A percentile compares a stretch with the other conserved stretches of the same genome.
These are phyloP conservation scores for Fusarium keratoplasticum DNA, from an alignment of 2,329 filamentous ascomycete species.

Conservation along the genomic window DNA sequence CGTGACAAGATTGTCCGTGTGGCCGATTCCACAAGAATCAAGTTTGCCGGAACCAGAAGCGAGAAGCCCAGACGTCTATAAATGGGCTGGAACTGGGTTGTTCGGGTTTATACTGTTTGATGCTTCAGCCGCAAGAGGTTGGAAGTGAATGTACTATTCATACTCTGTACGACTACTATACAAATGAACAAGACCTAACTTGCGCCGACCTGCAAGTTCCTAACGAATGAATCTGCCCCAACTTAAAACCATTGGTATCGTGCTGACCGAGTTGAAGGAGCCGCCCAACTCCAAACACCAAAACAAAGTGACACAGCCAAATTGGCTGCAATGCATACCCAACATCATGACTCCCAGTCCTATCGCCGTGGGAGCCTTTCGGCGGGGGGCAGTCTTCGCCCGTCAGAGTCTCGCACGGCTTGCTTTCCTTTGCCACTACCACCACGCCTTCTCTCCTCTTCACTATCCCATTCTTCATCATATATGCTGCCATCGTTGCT, in stretches of 20 bases:
- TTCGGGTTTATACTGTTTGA: conserved; percentile 18
- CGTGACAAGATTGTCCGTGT: conserved; percentile 82
- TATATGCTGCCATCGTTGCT: conserved; percentile 44
- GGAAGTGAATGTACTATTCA: conserved; percentile 49
- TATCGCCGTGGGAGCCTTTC: conserved; percentile 60
- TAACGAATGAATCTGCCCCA: conserved; percentile 37
- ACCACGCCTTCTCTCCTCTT: conserved; percentile 56
- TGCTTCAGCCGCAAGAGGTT: conserved; percentile 20
- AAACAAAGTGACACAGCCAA: conserved; percentile 1
- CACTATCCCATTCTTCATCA: conserved; percentile 56
- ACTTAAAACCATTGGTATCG: conserved; percentile 43
- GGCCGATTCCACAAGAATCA: conserved; percentile 87
- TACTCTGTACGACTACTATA: conserved; percentile 50
- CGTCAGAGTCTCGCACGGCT: conserved; percentile 61
- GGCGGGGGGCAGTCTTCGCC: conserved; percentile 62
- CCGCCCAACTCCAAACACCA: conserved; percentile 41
- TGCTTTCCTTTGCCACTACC: conserved; percentile 59
- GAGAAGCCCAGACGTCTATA: conserved; percentile 83
- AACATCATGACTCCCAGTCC: neutral
- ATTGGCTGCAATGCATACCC: neutral
- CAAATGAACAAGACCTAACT: conserved; percentile 38
- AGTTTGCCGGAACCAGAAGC: conserved; percentile 95
- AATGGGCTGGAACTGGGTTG: conserved; percentile 11
- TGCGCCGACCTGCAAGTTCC: conserved; percentile 28
- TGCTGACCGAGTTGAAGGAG: conserved; percentile 33